Percentiles rank a stretch among this genome's conserved stretches.
phyloP scores from a whole-genome alignment of 179 eudicot species.

The Dionaea muscipula region DNA sequence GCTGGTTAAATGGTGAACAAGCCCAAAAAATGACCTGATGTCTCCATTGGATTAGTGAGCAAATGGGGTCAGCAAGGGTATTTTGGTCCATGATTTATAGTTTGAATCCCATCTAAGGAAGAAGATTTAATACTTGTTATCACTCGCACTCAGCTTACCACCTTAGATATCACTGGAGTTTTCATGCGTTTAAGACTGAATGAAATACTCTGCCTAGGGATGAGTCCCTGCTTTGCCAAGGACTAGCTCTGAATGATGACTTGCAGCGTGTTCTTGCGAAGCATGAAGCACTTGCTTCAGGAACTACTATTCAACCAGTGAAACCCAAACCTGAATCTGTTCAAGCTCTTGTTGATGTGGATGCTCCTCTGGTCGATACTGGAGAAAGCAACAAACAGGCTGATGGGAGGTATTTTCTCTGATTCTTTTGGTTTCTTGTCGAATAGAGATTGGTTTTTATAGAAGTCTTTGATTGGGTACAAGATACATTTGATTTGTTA shows the following conservation, averaged over 20 bases:
- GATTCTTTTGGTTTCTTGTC: not conserved
- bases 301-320: constrained; percentile 24
- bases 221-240: constrained; percentile 85
- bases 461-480: not conserved
- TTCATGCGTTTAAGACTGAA: not conserved
- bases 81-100: too few species aligned
- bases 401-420: constrained; percentile 40
- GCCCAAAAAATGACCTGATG: too few species aligned
- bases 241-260: constrained; percentile 85
- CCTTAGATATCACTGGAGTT: not conserved
- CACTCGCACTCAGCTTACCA: too few species aligned
- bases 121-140: too few species aligned
- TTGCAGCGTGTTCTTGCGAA: constrained; percentile 74
- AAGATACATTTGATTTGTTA: not conserved
- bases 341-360: constrained; percentile 51
- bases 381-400: constrained; percentile 47
- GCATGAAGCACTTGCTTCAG: constrained; percentile 70
- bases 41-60: too few species aligned
- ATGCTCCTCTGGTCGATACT: constrained; percentile 68
- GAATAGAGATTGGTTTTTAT: not conserved
- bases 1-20: too few species aligned
- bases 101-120: too few species aligned
- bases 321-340: constrained; percentile 41
- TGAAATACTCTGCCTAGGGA: constrained; percentile 36
- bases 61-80: too few species aligned